These are phyloP conservation scores for Talaromyces sp. DNA, from an alignment of 2,329 filamentous ascomycete genomes.

Conservation along the genomic window DNA sequence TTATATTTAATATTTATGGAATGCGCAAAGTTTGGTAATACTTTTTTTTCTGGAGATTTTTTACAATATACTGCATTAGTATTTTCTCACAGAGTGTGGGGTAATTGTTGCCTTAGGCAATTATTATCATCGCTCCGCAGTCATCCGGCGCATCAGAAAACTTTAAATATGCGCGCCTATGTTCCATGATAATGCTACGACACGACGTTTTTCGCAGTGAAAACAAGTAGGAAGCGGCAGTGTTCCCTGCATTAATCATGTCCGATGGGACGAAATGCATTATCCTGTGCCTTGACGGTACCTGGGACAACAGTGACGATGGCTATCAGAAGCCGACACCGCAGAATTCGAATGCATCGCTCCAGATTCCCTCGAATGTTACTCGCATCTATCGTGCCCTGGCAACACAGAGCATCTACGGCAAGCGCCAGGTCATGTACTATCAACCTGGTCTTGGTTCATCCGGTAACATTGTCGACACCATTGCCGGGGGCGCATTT, in stretches of 20 bases:
- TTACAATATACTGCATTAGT: too few relatives aligned
- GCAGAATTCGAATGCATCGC: background rate
- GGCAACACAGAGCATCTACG: background rate
- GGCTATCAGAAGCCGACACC: background rate
- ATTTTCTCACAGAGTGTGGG: too few relatives aligned
- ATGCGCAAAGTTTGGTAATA: too few relatives aligned
- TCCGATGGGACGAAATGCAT: background rate
- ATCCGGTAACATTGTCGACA: background rate
- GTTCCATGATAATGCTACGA: too few relatives aligned
- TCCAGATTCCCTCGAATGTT: background rate
- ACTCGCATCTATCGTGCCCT: background rate
- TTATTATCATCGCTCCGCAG: too few relatives aligned
- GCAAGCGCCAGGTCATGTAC: background rate
- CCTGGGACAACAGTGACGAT: background rate
- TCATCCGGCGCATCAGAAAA: too few relatives aligned
- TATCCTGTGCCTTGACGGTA: background rate
- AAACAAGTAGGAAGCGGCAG: too few relatives aligned
- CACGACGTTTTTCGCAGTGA: too few relatives aligned
- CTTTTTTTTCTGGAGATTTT: too few relatives aligned
- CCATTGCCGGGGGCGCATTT: background rate
- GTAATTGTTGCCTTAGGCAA: too few relatives aligned
- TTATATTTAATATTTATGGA: too few relatives aligned
- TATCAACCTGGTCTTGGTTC: background rate
- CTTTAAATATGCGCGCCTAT: too few relatives aligned
- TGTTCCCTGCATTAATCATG: background rate